A percentile compares a stretch with the other conserved stretches of the same genome.
Conservation (phyloP, 768 basidiomycete genomes). For the Naganishia vaughanmartiniae region DNA sequence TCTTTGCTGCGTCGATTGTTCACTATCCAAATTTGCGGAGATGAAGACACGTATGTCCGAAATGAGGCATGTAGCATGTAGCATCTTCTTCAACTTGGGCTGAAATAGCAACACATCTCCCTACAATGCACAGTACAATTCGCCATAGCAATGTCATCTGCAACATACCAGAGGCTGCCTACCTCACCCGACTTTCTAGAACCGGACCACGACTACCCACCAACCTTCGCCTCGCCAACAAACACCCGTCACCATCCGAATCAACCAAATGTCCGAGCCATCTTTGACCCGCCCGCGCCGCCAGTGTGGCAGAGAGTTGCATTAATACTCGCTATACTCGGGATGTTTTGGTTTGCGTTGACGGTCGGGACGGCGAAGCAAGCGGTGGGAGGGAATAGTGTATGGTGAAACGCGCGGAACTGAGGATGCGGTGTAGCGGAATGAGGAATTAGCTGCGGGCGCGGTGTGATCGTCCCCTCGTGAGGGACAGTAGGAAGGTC, state of each 20-base stretch:
- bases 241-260: not conserved
- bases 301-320: constrained; percentile 6
- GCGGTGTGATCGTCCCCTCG: too few relatives aligned
- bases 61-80: too few relatives aligned
- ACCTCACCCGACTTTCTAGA: not conserved
- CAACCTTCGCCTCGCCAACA: too few relatives aligned
- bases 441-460: too few relatives aligned
- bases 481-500: too few relatives aligned
- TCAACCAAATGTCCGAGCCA: not conserved
- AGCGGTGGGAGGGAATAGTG: not conserved
- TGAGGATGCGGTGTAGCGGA: not conserved
- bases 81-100: too few relatives aligned
- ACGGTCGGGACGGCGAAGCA: not conserved
- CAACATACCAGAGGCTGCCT: constrained; percentile 23
- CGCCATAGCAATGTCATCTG: not conserved
- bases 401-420: not conserved
- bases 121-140: too few relatives aligned
- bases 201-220: not conserved
- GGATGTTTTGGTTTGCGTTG: constrained; percentile 17
- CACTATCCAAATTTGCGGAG: not conserved
- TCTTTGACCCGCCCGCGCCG: constrained; percentile 9
- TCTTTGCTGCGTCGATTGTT: not conserved
- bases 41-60: not conserved
- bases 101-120: too few relatives aligned
- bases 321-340: not conserved